Evolutionary conservation across 306 rosid species (phyloP).

Genomic region (Astragalus membranaceus): DNA sequence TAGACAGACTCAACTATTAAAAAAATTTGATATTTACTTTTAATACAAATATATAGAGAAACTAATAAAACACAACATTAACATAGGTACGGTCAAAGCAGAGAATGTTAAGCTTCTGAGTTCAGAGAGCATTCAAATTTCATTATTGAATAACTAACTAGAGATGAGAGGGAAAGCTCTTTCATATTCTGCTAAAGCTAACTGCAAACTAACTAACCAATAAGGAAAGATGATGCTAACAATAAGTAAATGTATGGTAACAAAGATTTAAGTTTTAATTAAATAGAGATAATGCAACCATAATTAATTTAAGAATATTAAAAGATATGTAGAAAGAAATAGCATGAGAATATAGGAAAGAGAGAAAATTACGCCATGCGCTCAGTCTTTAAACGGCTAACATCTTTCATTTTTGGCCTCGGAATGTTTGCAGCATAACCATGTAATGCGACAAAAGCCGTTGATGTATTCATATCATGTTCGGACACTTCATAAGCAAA

Average conservation of each 20-base stretch:
- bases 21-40: no score
- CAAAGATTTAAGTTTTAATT: background rate
- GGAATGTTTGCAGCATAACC: slow-evolving; percentile 9
- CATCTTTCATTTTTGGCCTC: slow-evolving; percentile 37
- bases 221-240: background rate
- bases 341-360: background rate
- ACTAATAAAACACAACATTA: background rate
- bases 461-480: slow-evolving; percentile 16
- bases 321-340: background rate
- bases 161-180: no score
- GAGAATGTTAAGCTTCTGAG: no score
- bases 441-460: slow-evolving; percentile 25
- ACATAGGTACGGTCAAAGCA: background rate
- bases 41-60: no score
- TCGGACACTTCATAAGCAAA: background rate
- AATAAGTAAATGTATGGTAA: background rate
- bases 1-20: no score
- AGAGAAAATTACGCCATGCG: slow-evolving; percentile 56
- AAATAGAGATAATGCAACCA: background rate
- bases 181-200: no score
- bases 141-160: no score
- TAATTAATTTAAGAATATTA: background rate
- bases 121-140: no score
- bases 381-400: slow-evolving; percentile 47
- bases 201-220: no score